Evolutionary conservation across 73 alveolate genomes (phyloP), one percentile per base, ranked within the genome.

Genomic region (Blepharisma japonicum): DNA sequence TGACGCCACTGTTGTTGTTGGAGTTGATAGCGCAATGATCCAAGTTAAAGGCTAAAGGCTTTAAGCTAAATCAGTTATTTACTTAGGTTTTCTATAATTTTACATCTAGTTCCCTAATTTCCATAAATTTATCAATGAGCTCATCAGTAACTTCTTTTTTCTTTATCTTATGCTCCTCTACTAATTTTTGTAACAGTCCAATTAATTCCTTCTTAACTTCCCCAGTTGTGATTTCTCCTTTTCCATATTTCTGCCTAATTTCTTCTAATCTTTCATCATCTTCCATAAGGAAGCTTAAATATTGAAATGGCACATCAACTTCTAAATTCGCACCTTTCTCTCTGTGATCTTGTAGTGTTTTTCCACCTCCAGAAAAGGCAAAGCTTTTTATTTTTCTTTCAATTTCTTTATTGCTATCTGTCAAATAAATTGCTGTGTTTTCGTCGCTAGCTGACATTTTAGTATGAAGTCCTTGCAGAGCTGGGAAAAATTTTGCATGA

Each of bases 361-460:
- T 92, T 71, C 95, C 89, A 55, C 99, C 99, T 0, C 99, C 99
- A 77, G 98, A 90, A 77, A 92, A 74, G n/a, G 99, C 96, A 79
- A 90, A 92, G 80, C 94, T 94, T 80, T 86, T 97, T 74, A 97
- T 90, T 91, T 97, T 97, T 48, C 81, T 94, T 80, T 94, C 94
- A 38, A 97, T 88, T 21, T 95, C 86, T 51, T 87, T 85, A 4
- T 97, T 87, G 7, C 92, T 81, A 80, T 95, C 99, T 6, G 96
- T 78, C 71, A 95, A 79, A 86, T 90, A 91, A 74, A 95, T 89
- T 7, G 97, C 89, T 20, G 92, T 81, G 49, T 80, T 71, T 7
- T 89, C 90, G 48, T 68, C 87, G 42, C 87, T 80, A 6, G 95
- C 86, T 27, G 91, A 56, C 98, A 92, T 92, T 80, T 92, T 32